These are phyloP conservation scores for Thamnidium elegans DNA, from an alignment of 192 early-diverging fungal species.

Conservation along the genomic window DNA sequence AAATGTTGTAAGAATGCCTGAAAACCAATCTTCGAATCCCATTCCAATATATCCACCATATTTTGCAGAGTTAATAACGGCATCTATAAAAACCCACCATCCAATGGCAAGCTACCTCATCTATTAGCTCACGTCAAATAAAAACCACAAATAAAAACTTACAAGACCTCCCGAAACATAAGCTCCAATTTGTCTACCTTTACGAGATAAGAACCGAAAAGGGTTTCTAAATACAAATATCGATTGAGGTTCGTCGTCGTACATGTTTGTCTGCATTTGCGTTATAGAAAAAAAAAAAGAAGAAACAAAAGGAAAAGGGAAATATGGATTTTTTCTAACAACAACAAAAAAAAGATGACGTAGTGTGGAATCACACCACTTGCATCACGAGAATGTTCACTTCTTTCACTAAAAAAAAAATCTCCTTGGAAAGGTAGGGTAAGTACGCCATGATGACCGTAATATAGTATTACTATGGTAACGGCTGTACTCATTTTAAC, in stretches of 20 bases:
- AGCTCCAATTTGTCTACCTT: slow-evolving; percentile 24
- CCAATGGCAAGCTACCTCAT: slow-evolving; percentile 50
- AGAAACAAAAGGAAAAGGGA: neutral
- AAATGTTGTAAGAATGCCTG: slow-evolving; percentile 52
- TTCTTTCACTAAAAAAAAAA: no score
- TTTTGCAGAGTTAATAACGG: slow-evolving; percentile 39
- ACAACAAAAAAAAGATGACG: no score
- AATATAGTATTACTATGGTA: no score
- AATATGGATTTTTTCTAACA: neutral
- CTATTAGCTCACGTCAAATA: neutral
- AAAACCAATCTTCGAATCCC: slow-evolving; percentile 60
- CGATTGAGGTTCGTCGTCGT: slow-evolving; percentile 23
- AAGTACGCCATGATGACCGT: no score
- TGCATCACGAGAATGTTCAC: no score
- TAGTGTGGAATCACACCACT: no score
- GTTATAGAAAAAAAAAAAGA: slow-evolving; percentile 10
- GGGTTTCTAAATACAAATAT: slow-evolving; percentile 28
- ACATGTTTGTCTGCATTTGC: slow-evolving; percentile 3
- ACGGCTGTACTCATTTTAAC: no score
- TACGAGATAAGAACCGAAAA: slow-evolving; percentile 15
- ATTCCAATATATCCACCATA: slow-evolving; percentile 28
- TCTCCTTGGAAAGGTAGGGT: no score
- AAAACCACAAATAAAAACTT: neutral
- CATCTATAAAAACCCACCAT: slow-evolving; percentile 66
- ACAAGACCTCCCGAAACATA: slow-evolving; percentile 28